Conservation (phyloP, 345 rosid genomes). For the Citrus sp. region DNA sequence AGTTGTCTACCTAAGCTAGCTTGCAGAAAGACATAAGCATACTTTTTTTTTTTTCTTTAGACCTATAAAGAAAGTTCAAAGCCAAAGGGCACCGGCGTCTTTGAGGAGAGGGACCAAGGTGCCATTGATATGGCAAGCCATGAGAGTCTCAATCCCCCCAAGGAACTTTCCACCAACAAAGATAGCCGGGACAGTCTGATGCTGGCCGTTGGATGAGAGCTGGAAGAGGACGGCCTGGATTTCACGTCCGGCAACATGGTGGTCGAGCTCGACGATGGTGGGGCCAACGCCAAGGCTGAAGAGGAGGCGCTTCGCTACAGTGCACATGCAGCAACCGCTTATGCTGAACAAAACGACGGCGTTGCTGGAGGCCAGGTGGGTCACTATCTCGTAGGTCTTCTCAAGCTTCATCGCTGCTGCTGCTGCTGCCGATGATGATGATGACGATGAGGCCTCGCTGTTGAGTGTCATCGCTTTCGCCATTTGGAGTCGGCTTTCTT, state of each 20-base stretch:
- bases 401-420: conserved; percentile 12
- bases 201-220: conserved; percentile 35
- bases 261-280: conserved; percentile 74
- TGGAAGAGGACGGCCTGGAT: conserved; percentile 40
- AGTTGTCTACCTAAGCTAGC: neutral
- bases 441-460: conserved; percentile 10
- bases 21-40: neutral
- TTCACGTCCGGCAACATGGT: conserved; percentile 34
- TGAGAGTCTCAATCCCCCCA: conserved; percentile 81
- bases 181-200: conserved; percentile 46
- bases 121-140: conserved; percentile 93
- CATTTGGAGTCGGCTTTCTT: conserved; percentile 17
- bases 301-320: conserved; percentile 87
- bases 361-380: conserved; percentile 53
- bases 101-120: conserved; percentile 84
- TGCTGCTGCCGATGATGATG: neutral
- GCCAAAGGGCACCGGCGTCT: conserved; percentile 99
- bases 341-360: conserved; percentile 83
- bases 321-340: conserved; percentile 96
- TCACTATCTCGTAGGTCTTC: conserved; percentile 45
- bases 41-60: too few species aligned
- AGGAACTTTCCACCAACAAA: conserved; percentile 87
- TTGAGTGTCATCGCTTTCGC: conserved; percentile 13
- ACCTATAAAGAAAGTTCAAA: conserved; percentile 22
- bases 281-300: conserved; percentile 89